Evolutionary conservation across 2,329 filamentous ascomycete genomes (phyloP).

Genomic region (Penicillium sp.): DNA sequence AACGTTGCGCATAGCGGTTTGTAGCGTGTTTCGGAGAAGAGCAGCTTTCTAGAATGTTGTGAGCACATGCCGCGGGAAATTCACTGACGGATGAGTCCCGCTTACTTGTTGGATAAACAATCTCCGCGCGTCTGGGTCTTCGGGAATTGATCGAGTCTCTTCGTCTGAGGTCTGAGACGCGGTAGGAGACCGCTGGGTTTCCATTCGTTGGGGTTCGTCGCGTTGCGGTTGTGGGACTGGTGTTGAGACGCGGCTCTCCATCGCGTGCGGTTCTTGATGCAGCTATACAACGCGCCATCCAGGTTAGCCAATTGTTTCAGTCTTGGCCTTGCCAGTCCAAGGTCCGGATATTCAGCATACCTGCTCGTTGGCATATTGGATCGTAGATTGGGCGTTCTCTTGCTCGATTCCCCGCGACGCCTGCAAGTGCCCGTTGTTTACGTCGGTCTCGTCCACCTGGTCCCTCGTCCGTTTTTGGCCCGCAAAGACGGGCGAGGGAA

Average conservation of each 20-base stretch:
- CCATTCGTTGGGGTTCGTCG: conserved; percentile 15
- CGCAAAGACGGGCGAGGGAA: conserved; percentile 34
- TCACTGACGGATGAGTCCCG: background rate
- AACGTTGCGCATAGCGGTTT: conserved; percentile 42
- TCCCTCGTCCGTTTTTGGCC: conserved; percentile 44
- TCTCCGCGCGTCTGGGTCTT: conserved; percentile 38
- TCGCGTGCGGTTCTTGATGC: conserved; percentile 18
- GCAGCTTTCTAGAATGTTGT: conserved; percentile 38
- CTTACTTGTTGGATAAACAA: conserved; percentile 43
- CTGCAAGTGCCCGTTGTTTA: conserved; percentile 22
- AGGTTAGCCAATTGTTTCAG: conserved; percentile 9
- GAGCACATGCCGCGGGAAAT: conserved; percentile 5
- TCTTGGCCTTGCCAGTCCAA: background rate
- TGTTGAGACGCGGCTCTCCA: conserved; percentile 18
- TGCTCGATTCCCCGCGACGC: conserved; percentile 16
- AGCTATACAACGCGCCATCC: conserved; percentile 9
- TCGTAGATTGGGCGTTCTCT: conserved; percentile 15
- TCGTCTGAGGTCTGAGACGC: conserved; percentile 9
- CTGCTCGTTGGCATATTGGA: conserved; percentile 16
- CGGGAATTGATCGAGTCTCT: conserved; percentile 26
- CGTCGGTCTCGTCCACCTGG: conserved; percentile 34
- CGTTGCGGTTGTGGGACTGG: conserved; percentile 20
- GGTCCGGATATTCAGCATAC: conserved; percentile 14
- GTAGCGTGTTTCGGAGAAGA: conserved; percentile 39
- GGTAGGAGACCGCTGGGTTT: conserved; percentile 11